Evolutionary conservation across 768 basidiomycete genomes (phyloP).

Genomic region (Cystofilobasidium capitatum): DNA sequence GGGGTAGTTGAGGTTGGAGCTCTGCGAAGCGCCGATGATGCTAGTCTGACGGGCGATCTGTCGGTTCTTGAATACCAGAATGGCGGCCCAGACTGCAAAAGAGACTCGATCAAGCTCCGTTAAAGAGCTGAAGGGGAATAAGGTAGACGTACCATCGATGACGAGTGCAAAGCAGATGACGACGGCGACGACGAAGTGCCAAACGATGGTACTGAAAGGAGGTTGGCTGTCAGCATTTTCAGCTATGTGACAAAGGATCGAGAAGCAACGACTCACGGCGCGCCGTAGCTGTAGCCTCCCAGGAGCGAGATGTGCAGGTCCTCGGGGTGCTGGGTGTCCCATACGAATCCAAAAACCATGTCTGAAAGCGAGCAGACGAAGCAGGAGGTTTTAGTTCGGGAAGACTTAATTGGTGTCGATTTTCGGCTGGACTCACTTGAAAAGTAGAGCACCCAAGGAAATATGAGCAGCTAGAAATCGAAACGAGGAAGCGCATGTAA

Average conservation of each 20-base stretch:
- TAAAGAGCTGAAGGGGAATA: not conserved
- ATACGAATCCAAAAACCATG: not conserved
- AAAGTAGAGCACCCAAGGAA: slow-evolving; percentile 4
- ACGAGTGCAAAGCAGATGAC: not conserved
- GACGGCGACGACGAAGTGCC: not conserved
- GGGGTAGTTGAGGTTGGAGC: not conserved
- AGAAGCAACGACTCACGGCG: not conserved
- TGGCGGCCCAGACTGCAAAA: not conserved
- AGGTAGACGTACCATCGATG: not conserved
- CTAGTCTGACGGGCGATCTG: not conserved
- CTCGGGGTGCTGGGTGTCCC: not conserved
- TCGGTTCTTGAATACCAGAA: not conserved
- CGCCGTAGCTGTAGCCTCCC: not conserved
- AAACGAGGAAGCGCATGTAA: not conserved
- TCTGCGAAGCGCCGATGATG: slow-evolving; percentile 2
- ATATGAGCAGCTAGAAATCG: not conserved
- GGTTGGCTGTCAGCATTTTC: not conserved
- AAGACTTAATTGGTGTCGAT: not conserved
- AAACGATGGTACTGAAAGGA: not conserved
- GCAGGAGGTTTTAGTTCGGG: not conserved
- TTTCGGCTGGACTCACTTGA: not conserved
- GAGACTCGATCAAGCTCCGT: not conserved
- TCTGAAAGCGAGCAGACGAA: not conserved
- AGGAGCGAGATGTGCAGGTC: not conserved
- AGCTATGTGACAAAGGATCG: not conserved